Conservation (phyloP, 306 rosid species). For the Castanea sativa region DNA sequence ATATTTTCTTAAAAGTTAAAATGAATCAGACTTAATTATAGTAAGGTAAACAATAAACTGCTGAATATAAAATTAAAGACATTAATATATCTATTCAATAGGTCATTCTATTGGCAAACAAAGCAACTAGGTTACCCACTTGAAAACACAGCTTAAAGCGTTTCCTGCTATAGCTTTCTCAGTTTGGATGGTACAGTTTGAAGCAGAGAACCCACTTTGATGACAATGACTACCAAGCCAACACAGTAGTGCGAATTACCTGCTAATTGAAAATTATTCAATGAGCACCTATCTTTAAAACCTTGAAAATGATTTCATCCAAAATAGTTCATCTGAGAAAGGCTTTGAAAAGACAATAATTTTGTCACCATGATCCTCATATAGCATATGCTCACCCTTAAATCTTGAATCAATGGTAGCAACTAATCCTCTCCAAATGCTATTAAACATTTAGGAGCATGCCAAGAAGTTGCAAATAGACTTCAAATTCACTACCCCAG, state of each 20-base stretch:
- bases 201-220: background rate
- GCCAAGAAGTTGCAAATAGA: background rate
- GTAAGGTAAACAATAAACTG: no score
- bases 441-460: background rate
- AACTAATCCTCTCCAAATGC: background rate
- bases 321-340: background rate
- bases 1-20: no score
- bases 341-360: background rate
- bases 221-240: background rate
- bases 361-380: background rate
- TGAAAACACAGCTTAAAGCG: background rate
- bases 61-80: no score
- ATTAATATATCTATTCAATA: no score
- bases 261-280: background rate
- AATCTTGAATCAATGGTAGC: background rate
- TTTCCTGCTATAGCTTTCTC: background rate
- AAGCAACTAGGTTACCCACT: no score
- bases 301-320: background rate
- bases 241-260: background rate
- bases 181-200: background rate
- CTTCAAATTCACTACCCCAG: background rate
- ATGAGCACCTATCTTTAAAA: background rate
- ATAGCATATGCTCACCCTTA: background rate
- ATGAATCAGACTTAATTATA: no score
- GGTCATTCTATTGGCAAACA: no score